Evolutionary conservation across 352 stramenopile species (phyloP).

Genomic region (Phytophthora constricta): DNA sequence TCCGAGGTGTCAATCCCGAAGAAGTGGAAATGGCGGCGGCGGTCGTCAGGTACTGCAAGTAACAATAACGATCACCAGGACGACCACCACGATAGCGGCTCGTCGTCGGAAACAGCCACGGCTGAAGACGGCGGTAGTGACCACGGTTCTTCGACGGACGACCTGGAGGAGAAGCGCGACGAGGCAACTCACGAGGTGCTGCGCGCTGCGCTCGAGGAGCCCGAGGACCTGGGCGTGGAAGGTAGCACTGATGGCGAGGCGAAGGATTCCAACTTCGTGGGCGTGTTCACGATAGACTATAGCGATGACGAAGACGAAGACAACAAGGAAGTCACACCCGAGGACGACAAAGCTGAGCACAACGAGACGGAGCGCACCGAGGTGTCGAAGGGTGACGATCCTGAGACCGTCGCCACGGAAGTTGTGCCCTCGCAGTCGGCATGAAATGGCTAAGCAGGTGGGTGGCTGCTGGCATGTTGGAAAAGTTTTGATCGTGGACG

Average conservation of each 20-base stretch:
- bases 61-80: slow-evolving; percentile 15
- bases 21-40: slow-evolving; percentile 58
- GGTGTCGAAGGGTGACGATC: slow-evolving; percentile 14
- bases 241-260: slow-evolving; percentile 13
- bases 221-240: slow-evolving; percentile 31
- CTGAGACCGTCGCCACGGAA: slow-evolving; percentile 1
- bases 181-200: slow-evolving; percentile 51
- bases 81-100: slow-evolving; percentile 62
- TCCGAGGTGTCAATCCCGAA: slow-evolving; percentile 80
- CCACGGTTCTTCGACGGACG: slow-evolving; percentile 59
- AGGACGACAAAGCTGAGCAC: slow-evolving; percentile 4
- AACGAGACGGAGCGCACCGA: slow-evolving; percentile 4
- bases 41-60: slow-evolving; percentile 38
- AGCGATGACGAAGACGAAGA: slow-evolving; percentile 73
- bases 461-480: background rate
- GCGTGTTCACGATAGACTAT: slow-evolving; percentile 85
- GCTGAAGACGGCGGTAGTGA: slow-evolving; percentile 72
- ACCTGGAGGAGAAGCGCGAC: slow-evolving; percentile 47
- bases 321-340: slow-evolving; percentile 1
- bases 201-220: slow-evolving; percentile 44
- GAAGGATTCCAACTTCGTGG: slow-evolving; percentile 60
- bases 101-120: slow-evolving; percentile 68
- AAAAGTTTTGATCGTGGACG: slow-evolving; percentile 14
- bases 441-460: slow-evolving; percentile 12
- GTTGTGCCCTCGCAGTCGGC: slow-evolving; percentile 25